Conservation (phyloP, 2,329 filamentous ascomycete genomes). For the Colletotrichum melonis region DNA sequence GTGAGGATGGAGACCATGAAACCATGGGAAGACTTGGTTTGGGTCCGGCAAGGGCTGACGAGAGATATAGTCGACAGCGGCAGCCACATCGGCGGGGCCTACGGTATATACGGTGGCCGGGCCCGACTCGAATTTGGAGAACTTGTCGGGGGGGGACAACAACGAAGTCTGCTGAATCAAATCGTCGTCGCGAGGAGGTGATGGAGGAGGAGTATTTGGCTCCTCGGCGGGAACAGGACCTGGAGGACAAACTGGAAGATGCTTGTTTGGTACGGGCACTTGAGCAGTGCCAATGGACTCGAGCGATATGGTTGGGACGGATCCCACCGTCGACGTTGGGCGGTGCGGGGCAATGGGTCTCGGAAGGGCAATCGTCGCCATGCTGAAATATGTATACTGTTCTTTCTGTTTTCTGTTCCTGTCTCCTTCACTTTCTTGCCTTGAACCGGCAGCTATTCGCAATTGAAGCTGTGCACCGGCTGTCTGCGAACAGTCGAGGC, state of each 20-base stretch:
- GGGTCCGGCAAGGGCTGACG: conserved; percentile 86
- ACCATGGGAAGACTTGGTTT: conserved; percentile 92
- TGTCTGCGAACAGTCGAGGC: background rate
- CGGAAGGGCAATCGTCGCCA: conserved; percentile 67
- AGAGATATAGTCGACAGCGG: conserved; percentile 80
- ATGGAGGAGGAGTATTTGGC: conserved; percentile 72
- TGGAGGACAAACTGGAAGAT: conserved; percentile 88
- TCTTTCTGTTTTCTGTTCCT: background rate
- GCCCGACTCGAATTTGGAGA: conserved; percentile 62
- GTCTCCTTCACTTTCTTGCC: background rate
- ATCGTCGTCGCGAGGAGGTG: conserved; percentile 61
- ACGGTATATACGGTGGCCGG: conserved; percentile 78
- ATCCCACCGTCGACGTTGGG: conserved; percentile 51
- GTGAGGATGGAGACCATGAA: conserved; percentile 89
- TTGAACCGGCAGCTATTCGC: background rate
- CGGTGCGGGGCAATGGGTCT: conserved; percentile 59
- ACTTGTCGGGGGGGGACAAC: conserved; percentile 78
- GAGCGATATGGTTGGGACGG: conserved; percentile 46
- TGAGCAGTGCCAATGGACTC: conserved; percentile 49
- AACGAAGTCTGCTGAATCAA: conserved; percentile 73
- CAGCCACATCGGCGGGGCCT: conserved; percentile 73
- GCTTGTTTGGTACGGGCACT: conserved; percentile 81
- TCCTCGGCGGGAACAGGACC: conserved; percentile 71
- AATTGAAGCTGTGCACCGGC: background rate
- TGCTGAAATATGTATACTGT: conserved; percentile 39